Conservation (phyloP, 192 early-diverging fungal species). For the Linnemannia schmuckeri region DNA sequence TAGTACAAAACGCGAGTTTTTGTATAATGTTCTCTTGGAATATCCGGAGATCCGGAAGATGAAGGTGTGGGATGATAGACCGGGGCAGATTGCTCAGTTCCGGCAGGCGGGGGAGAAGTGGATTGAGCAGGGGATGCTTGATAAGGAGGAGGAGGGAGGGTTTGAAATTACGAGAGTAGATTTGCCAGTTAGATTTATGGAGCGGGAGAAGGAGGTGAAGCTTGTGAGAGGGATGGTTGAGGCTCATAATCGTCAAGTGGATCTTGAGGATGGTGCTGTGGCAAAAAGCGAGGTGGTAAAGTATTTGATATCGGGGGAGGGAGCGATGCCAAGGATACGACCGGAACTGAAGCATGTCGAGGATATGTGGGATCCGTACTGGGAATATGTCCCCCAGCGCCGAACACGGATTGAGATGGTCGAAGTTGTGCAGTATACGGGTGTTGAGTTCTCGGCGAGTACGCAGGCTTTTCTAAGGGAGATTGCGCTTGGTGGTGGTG, state of each 20-base stretch:
- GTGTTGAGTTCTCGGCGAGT: constrained; percentile 19
- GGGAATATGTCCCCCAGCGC: constrained; percentile 15
- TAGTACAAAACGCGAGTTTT: constrained; percentile 68
- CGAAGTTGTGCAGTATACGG: constrained; percentile 21
- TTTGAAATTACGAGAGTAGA: constrained; percentile 17
- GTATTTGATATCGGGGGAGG: constrained; percentile 18
- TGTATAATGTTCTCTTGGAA: constrained; percentile 64
- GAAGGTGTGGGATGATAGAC: constrained; percentile 72
- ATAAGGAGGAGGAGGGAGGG: background rate
- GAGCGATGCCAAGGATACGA: constrained; percentile 12
- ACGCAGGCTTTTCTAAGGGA: constrained; percentile 19
- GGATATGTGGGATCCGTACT: constrained; percentile 33
- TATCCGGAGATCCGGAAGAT: constrained; percentile 61
- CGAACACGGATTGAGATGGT: constrained; percentile 18
- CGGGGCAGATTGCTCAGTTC: constrained; percentile 52
- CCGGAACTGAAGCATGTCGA: constrained; percentile 17
- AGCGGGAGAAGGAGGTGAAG: constrained; percentile 6
- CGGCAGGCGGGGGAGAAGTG: constrained; percentile 21
- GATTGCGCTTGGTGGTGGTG: background rate
- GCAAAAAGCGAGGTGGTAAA: background rate
- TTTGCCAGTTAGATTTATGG: constrained; percentile 18
- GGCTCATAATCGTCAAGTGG: constrained; percentile 28
- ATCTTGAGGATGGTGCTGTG: constrained; percentile 13
- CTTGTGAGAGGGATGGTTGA: constrained; percentile 29
- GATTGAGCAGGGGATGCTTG: constrained; percentile 14